Conservation (phyloP, 2,329 filamentous ascomycete species). For the Alternaria solani region DNA sequence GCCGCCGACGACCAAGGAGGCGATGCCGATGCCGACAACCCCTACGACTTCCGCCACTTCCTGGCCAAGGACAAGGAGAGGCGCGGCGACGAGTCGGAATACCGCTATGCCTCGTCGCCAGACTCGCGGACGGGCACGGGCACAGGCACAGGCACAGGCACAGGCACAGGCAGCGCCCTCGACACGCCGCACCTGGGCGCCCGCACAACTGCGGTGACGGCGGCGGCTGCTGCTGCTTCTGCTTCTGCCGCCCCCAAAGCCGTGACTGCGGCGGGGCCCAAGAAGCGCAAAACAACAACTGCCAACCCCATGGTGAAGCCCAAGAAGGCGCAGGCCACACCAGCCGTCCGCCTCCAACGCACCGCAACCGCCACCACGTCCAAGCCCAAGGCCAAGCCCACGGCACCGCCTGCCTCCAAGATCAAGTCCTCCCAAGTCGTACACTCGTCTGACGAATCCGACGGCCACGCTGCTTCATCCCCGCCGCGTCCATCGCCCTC, state of each 20-base stretch:
- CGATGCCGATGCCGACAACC: constrained; percentile 55
- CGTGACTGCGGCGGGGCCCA: constrained; percentile 23
- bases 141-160: no score
- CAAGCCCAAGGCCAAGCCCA: constrained; percentile 28
- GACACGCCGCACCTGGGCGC: constrained; percentile 42
- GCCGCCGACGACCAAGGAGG: constrained; percentile 43
- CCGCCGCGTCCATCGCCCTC: constrained; percentile 27
- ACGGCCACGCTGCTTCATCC: constrained; percentile 24
- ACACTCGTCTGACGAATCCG: constrained; percentile 42
- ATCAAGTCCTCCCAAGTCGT: constrained; percentile 46
- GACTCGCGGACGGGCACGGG: constrained; percentile 41
- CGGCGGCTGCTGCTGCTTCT: constrained; percentile 7
- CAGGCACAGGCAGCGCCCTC: constrained; percentile 38
- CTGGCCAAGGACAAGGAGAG: constrained; percentile 44
- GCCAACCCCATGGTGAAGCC: constrained; percentile 32
- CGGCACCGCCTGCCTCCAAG: constrained; percentile 35
- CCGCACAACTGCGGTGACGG: constrained; percentile 18
- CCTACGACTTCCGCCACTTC: constrained; percentile 61
- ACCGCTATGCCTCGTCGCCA: constrained; percentile 37
- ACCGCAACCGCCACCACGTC: constrained; percentile 28
- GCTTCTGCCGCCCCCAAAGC: constrained; percentile 16
- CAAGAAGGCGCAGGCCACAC: constrained; percentile 37
- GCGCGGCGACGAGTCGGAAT: constrained; percentile 44
- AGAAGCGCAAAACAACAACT: constrained; percentile 41
- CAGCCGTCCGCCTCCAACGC: constrained; percentile 49